Evolutionary conservation across 192 early-diverging fungal genomes (phyloP), one percentile per base, ranked within the genome.

Genomic region (Obelidium mucronatum): DNA sequence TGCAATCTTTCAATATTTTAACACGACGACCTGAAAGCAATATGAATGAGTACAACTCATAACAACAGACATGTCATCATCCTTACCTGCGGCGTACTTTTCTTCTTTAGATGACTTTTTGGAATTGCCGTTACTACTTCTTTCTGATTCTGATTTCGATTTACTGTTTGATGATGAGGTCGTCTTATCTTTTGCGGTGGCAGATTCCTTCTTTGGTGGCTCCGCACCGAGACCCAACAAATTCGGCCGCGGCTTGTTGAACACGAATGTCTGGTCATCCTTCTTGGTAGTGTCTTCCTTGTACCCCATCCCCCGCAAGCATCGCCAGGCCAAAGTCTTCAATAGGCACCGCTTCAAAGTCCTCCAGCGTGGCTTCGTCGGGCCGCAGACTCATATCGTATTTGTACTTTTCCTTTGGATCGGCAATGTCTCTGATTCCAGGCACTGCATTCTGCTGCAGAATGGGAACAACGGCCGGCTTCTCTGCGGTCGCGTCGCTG

Each of bases 281-380:
- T 82, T 83, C 67, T 87, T 87, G 53, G 78, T 86, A 17, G 85
- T 87, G 2, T 89, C 79, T 13, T 83, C 76, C 51, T 87, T 89
- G 94, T 94, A 96, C 0, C 96, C 96, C 93, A 96, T 95, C n/a
- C 0, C 96, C 96, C 17, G 94, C 84, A 59, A 97, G 79, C 70
- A 96, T 81, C 0, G 95, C 95, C 1, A 84, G 85, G 0, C 96
- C 96, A 89, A 97, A 97, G 58, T 92, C 90, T 60, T 96, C 94
- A 0, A 97, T 90, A 2, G 96, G 94, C 1, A 96, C 90, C 0
- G 90, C 84, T 55, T 92, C 93, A 66, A 96, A 97, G 67, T 93
- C 91, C 2, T 92, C 91, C 58, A 93, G 74, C 0, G 88, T 82
- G 74, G 71, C 44, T 58, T 82, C 80, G 30, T 91, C 90, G 1